phyloP scores from a whole-genome alignment of 225 moss, liverwort and hornwort species.

The Marchantia polymorpha region DNA sequence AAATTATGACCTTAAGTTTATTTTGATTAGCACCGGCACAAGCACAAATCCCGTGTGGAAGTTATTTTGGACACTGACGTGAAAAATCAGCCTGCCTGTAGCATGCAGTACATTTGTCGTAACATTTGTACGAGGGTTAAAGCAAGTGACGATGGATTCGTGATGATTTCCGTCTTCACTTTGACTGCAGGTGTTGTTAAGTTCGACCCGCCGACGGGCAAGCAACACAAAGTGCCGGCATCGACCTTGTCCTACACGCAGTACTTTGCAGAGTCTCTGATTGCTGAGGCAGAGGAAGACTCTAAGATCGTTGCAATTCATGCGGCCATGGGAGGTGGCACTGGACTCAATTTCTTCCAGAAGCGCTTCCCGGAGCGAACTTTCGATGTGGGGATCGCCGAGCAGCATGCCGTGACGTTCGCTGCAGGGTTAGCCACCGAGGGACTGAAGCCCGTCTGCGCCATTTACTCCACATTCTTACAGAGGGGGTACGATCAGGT shows the following conservation, averaged over 20 bases:
- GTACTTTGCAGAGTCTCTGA: constrained; percentile 45
- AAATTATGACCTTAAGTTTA: not conserved
- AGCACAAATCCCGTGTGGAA: not conserved
- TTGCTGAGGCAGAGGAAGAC: constrained; percentile 50
- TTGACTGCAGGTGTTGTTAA: constrained; percentile 39
- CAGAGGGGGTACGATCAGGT: constrained; percentile 51
- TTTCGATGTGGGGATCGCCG: constrained; percentile 50
- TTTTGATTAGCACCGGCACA: not conserved
- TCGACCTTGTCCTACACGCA: constrained; percentile 38
- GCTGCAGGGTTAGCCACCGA: constrained; percentile 47
- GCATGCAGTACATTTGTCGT: no score
- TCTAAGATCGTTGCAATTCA: constrained; percentile 38
- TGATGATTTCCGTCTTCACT: not conserved
- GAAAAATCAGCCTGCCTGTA: no score
- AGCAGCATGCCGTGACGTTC: constrained; percentile 51
- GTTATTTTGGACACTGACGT: not conserved
- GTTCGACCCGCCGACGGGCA: constrained; percentile 45
- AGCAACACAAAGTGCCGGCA: constrained; percentile 35
- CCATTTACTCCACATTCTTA: constrained; percentile 47
- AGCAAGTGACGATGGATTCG: not conserved
- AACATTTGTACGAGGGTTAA: no score
- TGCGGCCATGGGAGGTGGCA: constrained; percentile 52
- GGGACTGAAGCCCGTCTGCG: constrained; percentile 47
- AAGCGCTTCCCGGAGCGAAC: constrained; percentile 47
- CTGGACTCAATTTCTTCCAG: constrained; percentile 41